Base-by-base conservation (phyloP, 306 rosid genomes). In the Echinosophora koreensis region DNA sequence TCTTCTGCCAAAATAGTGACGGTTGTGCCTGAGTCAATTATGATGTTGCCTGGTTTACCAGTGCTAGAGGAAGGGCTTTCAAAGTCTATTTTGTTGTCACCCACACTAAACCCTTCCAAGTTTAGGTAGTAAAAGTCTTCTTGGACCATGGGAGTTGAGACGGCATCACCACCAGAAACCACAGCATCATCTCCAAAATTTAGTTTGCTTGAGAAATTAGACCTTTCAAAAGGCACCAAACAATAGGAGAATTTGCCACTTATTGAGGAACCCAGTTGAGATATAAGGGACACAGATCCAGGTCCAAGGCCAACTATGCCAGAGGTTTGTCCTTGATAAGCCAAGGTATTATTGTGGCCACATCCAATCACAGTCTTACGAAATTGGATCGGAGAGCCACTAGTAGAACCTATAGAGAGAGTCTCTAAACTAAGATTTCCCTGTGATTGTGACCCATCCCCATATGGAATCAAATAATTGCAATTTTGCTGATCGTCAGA, bases 271-370 rank as follows among this genome's bases (percentile, higher is more conserved):
- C 27, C 65, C 58, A 87, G 0, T 6, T 86, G 93, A 2, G 84
- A 3, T 14, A 87, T 44, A 12, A 89, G 82, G 0, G 91, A 89
- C 10, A 41, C 60, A 0, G 12, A 1, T 1, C 89, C 87, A 0
- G 68, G 38, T 5, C 89, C 91, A 1, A 89, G 89, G 1, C 89
- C 91, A 1, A 89, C 79, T 6, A 89, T 69, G 14, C 91, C 93
- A 0, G 89, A 81, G 0, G 65, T 75, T 2, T 30, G 6, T 0
- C 15, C 3, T 0, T 10, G 0, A 2, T 79, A 85, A 5, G 71
- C 8, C 0, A 86, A 84, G 0, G 0, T 17, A 3, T 83, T 85
- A 9, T 54, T 5, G 13, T 66, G 66, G 0, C 93, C 89, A 4
- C 93, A 89, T 0, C 89, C 93, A 8, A 89, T 17, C 13, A 78